A percentile compares a stretch with the other conserved stretches of the same genome.
Conservation (phyloP, 1,139 yeast species). For the Kurtzmaniella quercitrusa region DNA sequence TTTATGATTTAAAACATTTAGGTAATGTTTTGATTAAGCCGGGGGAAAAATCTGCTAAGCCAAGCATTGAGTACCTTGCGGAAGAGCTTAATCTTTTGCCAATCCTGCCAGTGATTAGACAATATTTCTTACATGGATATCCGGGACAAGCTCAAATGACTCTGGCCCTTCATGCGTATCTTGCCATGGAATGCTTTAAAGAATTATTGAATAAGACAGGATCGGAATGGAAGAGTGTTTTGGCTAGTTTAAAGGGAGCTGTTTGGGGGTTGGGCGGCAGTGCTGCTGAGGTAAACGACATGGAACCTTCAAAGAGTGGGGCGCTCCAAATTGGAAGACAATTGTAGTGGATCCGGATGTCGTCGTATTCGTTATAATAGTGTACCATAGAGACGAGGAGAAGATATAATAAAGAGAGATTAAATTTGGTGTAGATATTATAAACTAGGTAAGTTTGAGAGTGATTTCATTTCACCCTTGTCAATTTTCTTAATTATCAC, state of each 20-base stretch:
- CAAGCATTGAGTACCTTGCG: constrained; percentile 48
- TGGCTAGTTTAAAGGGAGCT: constrained; percentile 42
- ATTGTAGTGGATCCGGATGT: constrained; percentile 12
- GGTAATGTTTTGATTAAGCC: constrained; percentile 35
- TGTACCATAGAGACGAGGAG: not conserved
- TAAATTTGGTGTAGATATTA: not conserved
- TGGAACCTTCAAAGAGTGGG: constrained; percentile 10
- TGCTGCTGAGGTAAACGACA: constrained; percentile 10
- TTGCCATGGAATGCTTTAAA: constrained; percentile 55
- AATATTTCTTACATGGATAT: constrained; percentile 39
- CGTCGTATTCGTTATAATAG: not conserved
- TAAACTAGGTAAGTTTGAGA: no score
- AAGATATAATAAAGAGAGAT: not conserved
- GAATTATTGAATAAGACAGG: constrained; percentile 46
- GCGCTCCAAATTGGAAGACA: constrained; percentile 34
- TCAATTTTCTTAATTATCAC: no score
- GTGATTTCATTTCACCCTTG: no score
- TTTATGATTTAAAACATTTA: constrained; percentile 79
- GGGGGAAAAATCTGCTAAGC: constrained; percentile 23
- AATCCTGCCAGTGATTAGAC: constrained; percentile 46
- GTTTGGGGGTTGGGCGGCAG: constrained; percentile 48
- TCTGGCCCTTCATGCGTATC: constrained; percentile 47
- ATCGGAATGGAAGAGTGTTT: constrained; percentile 4
- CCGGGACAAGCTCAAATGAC: constrained; percentile 37
- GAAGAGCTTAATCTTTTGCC: constrained; percentile 57